Evolutionary conservation across 441 rosid species (phyloP), one percentile per base, ranked within the genome.

Genomic region (Dalechampia spathulata): DNA sequence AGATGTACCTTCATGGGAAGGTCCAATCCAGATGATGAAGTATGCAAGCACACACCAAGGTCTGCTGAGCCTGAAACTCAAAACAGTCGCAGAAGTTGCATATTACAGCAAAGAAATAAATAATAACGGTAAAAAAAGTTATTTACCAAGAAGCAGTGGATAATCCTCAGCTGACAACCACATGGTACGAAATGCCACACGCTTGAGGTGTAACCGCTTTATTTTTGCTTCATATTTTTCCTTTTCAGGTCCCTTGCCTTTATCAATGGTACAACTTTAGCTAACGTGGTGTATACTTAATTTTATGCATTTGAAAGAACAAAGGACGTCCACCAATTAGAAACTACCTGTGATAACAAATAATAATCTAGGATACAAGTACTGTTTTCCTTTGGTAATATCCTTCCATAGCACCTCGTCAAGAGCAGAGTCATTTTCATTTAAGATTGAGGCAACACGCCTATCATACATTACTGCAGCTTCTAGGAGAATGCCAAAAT

Each of bases 391-490:
- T 47, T 65, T 70, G 52, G 69, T 60, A 50, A 81, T 66, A 43
- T 81, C 83, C 58, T 72, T 78, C 79, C 79, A 75, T 41, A 74
- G 53, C 58, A 66, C 68, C 49, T 65, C 81, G 55, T 62, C 79
- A 55, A 67, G 72, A 14, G 57, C 50, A 54, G 80, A 75, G 54
- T 86, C 85, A 20, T 82, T 78, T 77, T 80, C 92, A 68, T 79
- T 72, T 41, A 82, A 67, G 50, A 87, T 75, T 43, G 99, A 96
- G 57, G 86, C 90, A 64, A 90, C 99, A 45, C 93, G 89, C 60
- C 91, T 83, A 62, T 93, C 97, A 76, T 90, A 93, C 95, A 93
- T 79, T 20, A 93, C 90, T 22, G 97, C 96, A 43, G 99, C 99
- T 78, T 90, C 96, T 57, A 93, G 70, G 50, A 93, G 90, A 63